Evolutionary conservation across 2,329 filamentous ascomycete genomes (phyloP).

Genomic region (Neospermospora avenae): DNA sequence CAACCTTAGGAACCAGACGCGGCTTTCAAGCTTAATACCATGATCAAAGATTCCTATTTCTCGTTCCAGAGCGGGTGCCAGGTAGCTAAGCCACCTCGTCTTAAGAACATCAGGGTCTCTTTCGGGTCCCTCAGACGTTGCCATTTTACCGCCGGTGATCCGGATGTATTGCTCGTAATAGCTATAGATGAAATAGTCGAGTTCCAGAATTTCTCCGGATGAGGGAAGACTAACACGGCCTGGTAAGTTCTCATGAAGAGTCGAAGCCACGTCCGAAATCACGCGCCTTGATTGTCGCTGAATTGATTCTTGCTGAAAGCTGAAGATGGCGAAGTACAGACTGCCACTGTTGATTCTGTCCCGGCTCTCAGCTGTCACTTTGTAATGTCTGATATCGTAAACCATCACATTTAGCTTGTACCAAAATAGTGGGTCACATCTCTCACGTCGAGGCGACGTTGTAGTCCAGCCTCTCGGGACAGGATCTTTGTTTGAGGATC

Average conservation of each 20-base stretch:
- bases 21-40: background rate
- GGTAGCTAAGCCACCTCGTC: background rate
- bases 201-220: background rate
- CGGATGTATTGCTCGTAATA: no score
- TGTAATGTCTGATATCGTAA: background rate
- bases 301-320: no score
- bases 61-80: background rate
- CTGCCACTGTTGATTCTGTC: background rate
- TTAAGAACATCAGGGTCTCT: background rate
- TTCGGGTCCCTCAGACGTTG: background rate
- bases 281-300: no score
- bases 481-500: background rate
- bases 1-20: background rate
- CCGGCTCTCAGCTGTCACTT: background rate
- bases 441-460: background rate
- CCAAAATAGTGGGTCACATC: background rate
- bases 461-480: no score
- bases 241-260: background rate
- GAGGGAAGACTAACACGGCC: background rate
- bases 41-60: background rate
- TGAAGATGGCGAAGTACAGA: background rate
- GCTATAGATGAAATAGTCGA: background rate
- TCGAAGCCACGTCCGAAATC: background rate
- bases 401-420: background rate
- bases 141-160: background rate